phyloP scores from a whole-genome alignment of 2,329 filamentous ascomycete species.

The Sporothrix euskadiensis region DNA sequence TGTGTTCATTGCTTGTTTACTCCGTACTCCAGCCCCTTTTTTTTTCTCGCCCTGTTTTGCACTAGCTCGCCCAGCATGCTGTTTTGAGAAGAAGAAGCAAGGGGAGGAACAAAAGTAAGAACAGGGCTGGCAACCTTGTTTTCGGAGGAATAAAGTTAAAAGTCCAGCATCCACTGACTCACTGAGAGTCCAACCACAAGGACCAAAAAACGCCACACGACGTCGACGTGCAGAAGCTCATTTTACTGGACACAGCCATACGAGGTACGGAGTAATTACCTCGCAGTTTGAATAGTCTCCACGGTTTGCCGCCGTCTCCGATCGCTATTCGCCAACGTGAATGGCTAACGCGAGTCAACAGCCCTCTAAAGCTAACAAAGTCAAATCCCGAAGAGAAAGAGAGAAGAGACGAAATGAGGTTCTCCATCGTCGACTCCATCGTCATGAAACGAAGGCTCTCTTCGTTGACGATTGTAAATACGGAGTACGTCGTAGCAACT shows the following conservation, averaged over 20 bases:
- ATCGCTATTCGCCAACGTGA: no score
- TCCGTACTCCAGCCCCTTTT: not conserved
- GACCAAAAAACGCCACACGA: not conserved
- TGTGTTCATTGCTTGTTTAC: not conserved
- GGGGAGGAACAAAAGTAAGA: not conserved
- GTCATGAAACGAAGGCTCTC: no score
- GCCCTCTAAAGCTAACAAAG: no score
- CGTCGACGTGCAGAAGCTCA: slow-evolving; percentile 4
- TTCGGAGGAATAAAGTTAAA: not conserved
- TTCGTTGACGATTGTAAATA: no score
- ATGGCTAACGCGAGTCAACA: no score
- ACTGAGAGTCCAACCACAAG: not conserved
- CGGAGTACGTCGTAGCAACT: no score
- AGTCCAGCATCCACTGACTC: not conserved
- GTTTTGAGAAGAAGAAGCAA: not conserved
- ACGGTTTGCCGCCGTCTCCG: not conserved
- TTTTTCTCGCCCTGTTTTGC: not conserved
- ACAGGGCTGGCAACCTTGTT: not conserved
- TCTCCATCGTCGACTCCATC: no score
- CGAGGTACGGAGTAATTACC: not conserved
- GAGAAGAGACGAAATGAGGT: no score
- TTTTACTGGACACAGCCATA: not conserved
- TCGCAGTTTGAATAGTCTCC: no score
- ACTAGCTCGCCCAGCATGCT: slow-evolving; percentile 22
- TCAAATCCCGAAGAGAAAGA: no score